These are phyloP conservation scores for Candida palmyrensis DNA, from an alignment of 805 yeast genomes.

Conservation along the genomic window DNA sequence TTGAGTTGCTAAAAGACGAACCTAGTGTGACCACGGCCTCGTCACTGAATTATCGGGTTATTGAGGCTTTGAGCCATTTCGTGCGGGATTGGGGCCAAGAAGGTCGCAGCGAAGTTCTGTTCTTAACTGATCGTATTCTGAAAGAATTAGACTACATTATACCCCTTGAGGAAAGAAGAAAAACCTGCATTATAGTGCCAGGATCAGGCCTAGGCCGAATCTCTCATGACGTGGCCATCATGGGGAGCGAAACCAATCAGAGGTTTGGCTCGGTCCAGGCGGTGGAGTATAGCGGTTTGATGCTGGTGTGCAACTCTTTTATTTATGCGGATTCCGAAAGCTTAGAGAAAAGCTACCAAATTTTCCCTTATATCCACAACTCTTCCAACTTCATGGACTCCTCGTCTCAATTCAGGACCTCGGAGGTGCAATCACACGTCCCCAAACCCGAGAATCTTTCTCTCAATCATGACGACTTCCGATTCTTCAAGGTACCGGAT, in stretches of 20 bases:
- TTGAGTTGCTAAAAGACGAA: conserved; percentile 13
- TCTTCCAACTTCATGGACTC: conserved; percentile 58
- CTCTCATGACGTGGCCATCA: conserved; percentile 53
- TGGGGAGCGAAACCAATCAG: conserved; percentile 26
- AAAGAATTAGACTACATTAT: conserved; percentile 33
- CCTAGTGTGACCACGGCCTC: conserved; percentile 9
- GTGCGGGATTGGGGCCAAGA: conserved; percentile 70
- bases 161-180: conserved; percentile 20
- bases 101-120: conserved; percentile 46
- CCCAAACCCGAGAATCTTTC: conserved; percentile 43
- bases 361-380: conserved; percentile 54
- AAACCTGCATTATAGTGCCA: conserved; percentile 64
- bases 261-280: conserved; percentile 54
- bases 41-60: conserved; percentile 30
- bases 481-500: conserved; percentile 38
- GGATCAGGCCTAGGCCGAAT: conserved; percentile 86
- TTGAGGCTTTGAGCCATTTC: conserved; percentile 70
- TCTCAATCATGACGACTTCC: conserved; percentile 60
- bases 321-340: conserved; percentile 29
- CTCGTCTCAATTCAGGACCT: conserved; percentile 46
- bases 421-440: conserved; percentile 20
- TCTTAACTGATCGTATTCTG: conserved; percentile 49
- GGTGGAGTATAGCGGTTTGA: conserved; percentile 69
- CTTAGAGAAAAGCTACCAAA: conserved; percentile 8
- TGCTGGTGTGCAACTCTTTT: conserved; percentile 66